These are phyloP conservation scores for Penicillium paxilli DNA, from an alignment of 495 filamentous ascomycete species.

Conservation along the genomic window DNA sequence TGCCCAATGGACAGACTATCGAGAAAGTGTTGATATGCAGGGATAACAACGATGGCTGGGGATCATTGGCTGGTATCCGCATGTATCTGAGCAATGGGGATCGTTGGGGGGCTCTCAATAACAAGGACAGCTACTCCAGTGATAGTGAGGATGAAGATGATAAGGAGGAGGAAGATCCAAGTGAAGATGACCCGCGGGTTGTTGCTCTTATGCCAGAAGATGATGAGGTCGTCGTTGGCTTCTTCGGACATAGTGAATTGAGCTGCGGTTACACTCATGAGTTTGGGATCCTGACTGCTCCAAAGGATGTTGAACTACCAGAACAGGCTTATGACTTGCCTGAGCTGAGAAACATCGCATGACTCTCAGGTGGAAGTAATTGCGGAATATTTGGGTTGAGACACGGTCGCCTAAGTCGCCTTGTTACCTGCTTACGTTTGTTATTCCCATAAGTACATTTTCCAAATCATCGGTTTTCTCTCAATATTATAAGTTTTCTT, in stretches of 20 bases:
- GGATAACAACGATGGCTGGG: constrained; percentile 1
- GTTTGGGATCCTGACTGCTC: constrained; percentile 46
- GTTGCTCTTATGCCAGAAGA: constrained; percentile 21
- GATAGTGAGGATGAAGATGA: neutral
- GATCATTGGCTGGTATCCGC: constrained; percentile 30
- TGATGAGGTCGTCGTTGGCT: constrained; percentile 40
- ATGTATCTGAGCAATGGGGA: constrained; percentile 37
- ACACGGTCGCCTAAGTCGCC: too few relatives aligned
- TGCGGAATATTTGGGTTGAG: too few relatives aligned
- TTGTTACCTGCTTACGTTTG: too few relatives aligned
- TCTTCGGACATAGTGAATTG: constrained; percentile 34
- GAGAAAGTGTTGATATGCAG: constrained; percentile 28
- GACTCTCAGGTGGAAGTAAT: too few relatives aligned
- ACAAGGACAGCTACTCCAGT: too few relatives aligned
- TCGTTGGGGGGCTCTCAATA: constrained; percentile 30
- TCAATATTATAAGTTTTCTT: too few relatives aligned
- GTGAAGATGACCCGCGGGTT: neutral
- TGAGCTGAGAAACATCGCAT: too few relatives aligned
- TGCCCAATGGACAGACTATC: constrained; percentile 28
- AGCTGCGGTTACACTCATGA: constrained; percentile 8
- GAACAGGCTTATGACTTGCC: constrained; percentile 30
- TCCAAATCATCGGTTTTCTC: too few relatives aligned
- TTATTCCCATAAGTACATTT: too few relatives aligned
- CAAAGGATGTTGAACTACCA: constrained; percentile 33
- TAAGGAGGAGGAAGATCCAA: neutral